A percentile compares a stretch with the other conserved stretches of the same genome.
Conservation (phyloP, 116 monocot species). For the Papilionanthe hybrid region DNA sequence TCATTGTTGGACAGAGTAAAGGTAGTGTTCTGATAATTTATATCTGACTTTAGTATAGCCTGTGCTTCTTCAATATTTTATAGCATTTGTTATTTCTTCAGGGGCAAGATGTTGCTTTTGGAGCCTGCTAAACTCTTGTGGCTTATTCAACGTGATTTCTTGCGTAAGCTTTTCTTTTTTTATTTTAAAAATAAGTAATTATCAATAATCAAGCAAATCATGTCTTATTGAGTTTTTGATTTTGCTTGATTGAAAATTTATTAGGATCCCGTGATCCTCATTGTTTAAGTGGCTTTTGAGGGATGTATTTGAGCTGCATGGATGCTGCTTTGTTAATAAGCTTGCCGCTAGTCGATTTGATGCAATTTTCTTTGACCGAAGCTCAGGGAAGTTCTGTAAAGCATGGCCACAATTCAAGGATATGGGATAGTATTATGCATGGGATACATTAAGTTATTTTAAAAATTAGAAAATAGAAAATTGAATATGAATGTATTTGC, state of each 20-base stretch:
- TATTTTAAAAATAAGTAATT: too few species aligned
- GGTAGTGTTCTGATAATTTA: constrained; percentile 39
- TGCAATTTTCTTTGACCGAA: background rate
- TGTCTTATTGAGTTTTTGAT: background rate
- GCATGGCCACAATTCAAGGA: background rate
- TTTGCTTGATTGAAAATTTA: background rate
- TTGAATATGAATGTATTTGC: too few species aligned
- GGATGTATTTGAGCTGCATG: too few species aligned
- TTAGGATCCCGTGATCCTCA: background rate
- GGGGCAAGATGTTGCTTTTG: constrained; percentile 99
- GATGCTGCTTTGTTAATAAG: background rate
- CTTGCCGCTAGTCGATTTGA: background rate
- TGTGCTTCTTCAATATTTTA: background rate
- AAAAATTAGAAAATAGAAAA: too few species aligned
- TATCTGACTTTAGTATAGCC: background rate
- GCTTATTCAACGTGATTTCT: constrained; percentile 99
- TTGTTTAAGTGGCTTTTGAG: background rate
- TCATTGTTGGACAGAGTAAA: constrained; percentile 67
- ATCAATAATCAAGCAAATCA: too few species aligned
- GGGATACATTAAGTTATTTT: background rate
- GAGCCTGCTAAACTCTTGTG: constrained; percentile 96
- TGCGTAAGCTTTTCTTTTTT: constrained; percentile 70
- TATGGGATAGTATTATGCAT: constrained; percentile 2
- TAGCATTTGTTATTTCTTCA: constrained; percentile 19
- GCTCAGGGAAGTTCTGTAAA: background rate